These are phyloP conservation scores for Agastache rugosa DNA, from an alignment of 257 asterid genomes.

Conservation along the genomic window DNA sequence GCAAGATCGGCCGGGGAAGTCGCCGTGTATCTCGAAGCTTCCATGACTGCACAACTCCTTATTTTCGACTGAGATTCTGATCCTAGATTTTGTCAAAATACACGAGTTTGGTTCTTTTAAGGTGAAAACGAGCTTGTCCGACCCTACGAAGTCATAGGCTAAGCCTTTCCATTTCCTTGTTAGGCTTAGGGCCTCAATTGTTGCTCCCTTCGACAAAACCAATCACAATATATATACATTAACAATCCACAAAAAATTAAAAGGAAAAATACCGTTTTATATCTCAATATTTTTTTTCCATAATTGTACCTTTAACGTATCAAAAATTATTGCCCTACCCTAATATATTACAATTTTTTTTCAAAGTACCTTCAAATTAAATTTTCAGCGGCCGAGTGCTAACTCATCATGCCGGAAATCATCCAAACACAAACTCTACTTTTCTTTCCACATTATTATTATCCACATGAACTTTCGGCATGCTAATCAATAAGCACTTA, in stretches of 20 bases:
- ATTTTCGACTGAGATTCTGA: constrained; percentile 57
- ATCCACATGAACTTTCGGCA: too few relatives aligned
- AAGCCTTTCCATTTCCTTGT: constrained; percentile 74
- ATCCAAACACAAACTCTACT: too few relatives aligned
- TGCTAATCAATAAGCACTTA: too few relatives aligned
- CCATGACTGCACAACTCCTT: constrained; percentile 42
- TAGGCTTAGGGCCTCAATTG: constrained; percentile 75
- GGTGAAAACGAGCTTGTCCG: constrained; percentile 64
- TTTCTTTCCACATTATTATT: too few relatives aligned
- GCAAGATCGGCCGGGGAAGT: constrained; percentile 63
- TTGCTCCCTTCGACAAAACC: constrained; percentile 56
- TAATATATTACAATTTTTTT: too few relatives aligned
- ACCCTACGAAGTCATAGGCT: constrained; percentile 52
- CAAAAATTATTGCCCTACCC: too few relatives aligned
- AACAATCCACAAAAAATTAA: neutral
- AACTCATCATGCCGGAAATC: too few relatives aligned
- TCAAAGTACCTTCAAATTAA: too few relatives aligned
- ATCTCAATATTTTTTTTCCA: neutral
- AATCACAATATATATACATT: neutral
- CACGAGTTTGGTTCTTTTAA: constrained; percentile 69
- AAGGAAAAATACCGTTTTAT: neutral
- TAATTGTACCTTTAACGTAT: too few relatives aligned
- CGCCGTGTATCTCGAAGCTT: constrained; percentile 62
- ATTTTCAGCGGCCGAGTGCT: too few relatives aligned
- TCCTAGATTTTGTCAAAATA: constrained; percentile 45